Evolutionary conservation across 2,329 filamentous ascomycete genomes (phyloP).

Genomic region (Pseudodiploospora longispora): DNA sequence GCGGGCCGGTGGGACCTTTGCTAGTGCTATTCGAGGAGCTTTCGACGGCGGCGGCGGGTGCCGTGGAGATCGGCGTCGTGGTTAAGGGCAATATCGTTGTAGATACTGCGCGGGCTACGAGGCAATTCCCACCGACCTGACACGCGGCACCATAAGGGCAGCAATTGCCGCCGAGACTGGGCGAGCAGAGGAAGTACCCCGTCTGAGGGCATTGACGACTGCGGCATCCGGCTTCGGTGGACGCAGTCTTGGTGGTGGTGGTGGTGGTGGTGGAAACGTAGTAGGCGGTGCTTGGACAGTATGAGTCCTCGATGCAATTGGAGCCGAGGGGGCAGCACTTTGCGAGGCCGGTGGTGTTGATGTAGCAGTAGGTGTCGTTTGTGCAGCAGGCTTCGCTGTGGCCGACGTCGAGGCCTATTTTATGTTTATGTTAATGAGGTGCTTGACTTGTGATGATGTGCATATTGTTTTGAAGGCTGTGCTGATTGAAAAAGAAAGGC

Average conservation of each 20-base stretch:
- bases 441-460: too few species aligned
- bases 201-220: constrained; percentile 31
- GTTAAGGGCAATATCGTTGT: background rate
- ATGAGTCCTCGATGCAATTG: constrained; percentile 29
- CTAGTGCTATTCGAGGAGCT: too few species aligned
- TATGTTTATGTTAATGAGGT: too few species aligned
- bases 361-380: constrained; percentile 38
- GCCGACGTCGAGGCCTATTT: constrained; percentile 34
- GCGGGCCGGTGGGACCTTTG: constrained; percentile 2
- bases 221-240: constrained; percentile 27
- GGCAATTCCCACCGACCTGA: constrained; percentile 25
- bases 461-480: too few species aligned
- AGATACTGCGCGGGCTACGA: constrained; percentile 16
- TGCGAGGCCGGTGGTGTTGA: constrained; percentile 23
- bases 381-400: constrained; percentile 31
- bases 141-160: constrained; percentile 40
- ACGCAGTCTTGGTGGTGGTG: constrained; percentile 15
- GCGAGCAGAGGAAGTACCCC: constrained; percentile 37
- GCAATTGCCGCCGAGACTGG: constrained; percentile 38
- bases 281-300: constrained; percentile 25
- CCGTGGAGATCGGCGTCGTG: constrained; percentile 19
- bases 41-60: too few species aligned
- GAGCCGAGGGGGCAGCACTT: constrained; percentile 36
- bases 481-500: too few species aligned
- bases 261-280: constrained; percentile 24